These are phyloP conservation scores for Fusarium haematococcum DNA, from an alignment of 2,329 filamentous ascomycete genomes.

Conservation along the genomic window DNA sequence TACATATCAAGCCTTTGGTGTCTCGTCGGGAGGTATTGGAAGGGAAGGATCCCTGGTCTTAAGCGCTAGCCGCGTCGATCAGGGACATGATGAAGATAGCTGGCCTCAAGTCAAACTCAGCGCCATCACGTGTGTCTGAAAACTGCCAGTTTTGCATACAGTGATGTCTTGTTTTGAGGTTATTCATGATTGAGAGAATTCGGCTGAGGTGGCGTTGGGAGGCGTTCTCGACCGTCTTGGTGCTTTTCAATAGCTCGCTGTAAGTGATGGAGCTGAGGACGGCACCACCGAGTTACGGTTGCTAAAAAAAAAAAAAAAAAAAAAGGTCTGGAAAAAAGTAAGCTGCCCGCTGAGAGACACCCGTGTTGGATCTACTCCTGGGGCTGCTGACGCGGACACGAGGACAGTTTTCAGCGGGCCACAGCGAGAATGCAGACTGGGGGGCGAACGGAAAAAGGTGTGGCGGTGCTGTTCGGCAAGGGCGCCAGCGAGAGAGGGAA, in stretches of 20 bases:
- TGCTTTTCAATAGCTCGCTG: not conserved
- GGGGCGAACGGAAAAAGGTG: conserved; percentile 14
- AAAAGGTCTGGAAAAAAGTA: conserved; percentile 4
- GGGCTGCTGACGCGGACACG: conserved; percentile 40
- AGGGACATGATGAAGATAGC: conserved; percentile 24
- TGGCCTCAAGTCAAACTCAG: not conserved
- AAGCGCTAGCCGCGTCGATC: conserved; percentile 37
- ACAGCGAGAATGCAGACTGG: conserved; percentile 13
- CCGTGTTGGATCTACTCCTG: conserved; percentile 5
- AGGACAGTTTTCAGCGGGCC: conserved; percentile 10
- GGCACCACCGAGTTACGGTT: conserved; percentile 27
- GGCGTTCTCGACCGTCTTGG: conserved; percentile 10
- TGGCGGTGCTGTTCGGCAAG: conserved; percentile 12
- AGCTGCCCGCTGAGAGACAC: not conserved
- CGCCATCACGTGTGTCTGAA: not conserved
- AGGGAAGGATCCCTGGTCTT: conserved; percentile 16
- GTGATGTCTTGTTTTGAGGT: not conserved
- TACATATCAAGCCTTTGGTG: not conserved
- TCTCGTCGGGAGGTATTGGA: not conserved
- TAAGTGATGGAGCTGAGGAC: conserved; percentile 16
- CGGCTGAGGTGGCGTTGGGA: conserved; percentile 21
- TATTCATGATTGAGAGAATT: not conserved
- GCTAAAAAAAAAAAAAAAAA: conserved; percentile 14
- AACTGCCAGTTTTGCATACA: not conserved
- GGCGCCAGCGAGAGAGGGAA: not conserved